phyloP scores from a whole-genome alignment of 2,329 filamentous ascomycete species.

The Magnaporthales sp. region DNA sequence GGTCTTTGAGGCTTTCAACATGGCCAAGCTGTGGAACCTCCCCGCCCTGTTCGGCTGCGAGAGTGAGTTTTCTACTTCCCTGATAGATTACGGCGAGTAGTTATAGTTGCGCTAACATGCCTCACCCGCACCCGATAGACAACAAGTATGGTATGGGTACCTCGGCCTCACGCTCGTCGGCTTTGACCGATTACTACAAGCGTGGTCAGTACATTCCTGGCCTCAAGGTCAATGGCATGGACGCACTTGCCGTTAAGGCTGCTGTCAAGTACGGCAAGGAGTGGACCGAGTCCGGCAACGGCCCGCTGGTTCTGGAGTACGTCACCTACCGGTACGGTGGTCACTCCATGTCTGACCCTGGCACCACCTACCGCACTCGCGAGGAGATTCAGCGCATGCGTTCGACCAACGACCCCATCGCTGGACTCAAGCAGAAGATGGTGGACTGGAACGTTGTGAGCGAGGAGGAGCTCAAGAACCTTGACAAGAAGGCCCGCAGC shows the following conservation, averaged over 20 bases:
- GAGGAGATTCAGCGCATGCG: slow-evolving; percentile 99
- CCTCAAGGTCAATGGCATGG: slow-evolving; percentile 99
- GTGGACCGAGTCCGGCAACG: slow-evolving; percentile 74
- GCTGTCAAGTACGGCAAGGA: slow-evolving; percentile 92
- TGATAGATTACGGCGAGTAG: neutral
- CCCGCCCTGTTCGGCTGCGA: slow-evolving; percentile 95
- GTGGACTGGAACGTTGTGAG: slow-evolving; percentile 86
- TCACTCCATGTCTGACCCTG: slow-evolving; percentile 99
- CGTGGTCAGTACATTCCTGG: slow-evolving; percentile 99
- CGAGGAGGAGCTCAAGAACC: slow-evolving; percentile 91
- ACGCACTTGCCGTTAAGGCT: slow-evolving; percentile 94
- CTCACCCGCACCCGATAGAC: slow-evolving; percentile 44
- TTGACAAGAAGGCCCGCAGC: slow-evolving; percentile 88
- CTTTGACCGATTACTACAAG: slow-evolving; percentile 99
- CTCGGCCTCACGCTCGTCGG: slow-evolving; percentile 84
- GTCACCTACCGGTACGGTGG: slow-evolving; percentile 99
- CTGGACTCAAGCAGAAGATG: slow-evolving; percentile 95
- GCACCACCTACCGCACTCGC: slow-evolving; percentile 97
- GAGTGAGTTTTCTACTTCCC: slow-evolving; percentile 53
- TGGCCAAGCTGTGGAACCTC: slow-evolving; percentile 98
- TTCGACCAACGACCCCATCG: slow-evolving; percentile 96
- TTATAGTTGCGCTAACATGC: neutral
- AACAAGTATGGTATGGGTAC: slow-evolving; percentile 99
- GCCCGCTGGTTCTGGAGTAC: slow-evolving; percentile 94
- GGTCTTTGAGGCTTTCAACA: slow-evolving; percentile 99